A percentile compares a stretch with the other conserved stretches of the same genome.
Evolutionary conservation across 306 rosid species (phyloP).

Genomic region (Casuarina equisetifolia): DNA sequence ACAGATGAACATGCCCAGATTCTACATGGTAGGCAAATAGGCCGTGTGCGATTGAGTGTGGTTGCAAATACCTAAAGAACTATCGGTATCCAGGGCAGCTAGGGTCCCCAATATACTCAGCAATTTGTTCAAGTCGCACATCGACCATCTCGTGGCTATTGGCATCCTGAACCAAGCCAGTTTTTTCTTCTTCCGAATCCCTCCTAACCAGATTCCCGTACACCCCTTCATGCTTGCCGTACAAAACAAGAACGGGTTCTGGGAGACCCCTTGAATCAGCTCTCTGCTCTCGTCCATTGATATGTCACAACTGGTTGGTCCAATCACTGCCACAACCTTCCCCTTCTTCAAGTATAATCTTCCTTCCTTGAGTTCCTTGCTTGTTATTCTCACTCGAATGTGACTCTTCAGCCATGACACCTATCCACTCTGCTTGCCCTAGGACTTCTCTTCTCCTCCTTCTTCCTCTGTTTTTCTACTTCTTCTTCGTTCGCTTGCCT

Average conservation of each 20-base stretch:
- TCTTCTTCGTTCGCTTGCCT: background rate
- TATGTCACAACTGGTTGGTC: constrained; percentile 71
- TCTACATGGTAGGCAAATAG: no score
- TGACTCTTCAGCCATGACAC: constrained; percentile 75
- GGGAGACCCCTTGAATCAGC: constrained; percentile 78
- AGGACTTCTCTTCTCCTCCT: constrained; percentile 13
- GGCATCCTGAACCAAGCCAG: constrained; percentile 66
- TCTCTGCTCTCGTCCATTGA: constrained; percentile 76
- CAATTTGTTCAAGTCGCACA: constrained; percentile 74
- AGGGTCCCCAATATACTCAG: constrained; percentile 86
- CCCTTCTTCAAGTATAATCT: constrained; percentile 75
- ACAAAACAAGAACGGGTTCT: constrained; percentile 69
- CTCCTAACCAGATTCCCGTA: constrained; percentile 75
- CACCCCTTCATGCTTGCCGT: constrained; percentile 78
- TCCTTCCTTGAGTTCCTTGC: constrained; percentile 65
- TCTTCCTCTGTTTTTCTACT: constrained; percentile 42
- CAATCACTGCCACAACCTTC: constrained; percentile 75
- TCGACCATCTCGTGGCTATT: constrained; percentile 63
- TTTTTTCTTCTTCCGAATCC: constrained; percentile 71
- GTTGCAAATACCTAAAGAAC: background rate
- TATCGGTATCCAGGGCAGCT: constrained; percentile 69
- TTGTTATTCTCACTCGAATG: constrained; percentile 73
- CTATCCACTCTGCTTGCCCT: constrained; percentile 31
- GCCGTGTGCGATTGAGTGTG: no score
- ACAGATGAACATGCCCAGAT: no score